These are phyloP conservation scores for Polychaeton citri DNA, from an alignment of 2,329 filamentous ascomycete genomes.

Conservation along the genomic window DNA sequence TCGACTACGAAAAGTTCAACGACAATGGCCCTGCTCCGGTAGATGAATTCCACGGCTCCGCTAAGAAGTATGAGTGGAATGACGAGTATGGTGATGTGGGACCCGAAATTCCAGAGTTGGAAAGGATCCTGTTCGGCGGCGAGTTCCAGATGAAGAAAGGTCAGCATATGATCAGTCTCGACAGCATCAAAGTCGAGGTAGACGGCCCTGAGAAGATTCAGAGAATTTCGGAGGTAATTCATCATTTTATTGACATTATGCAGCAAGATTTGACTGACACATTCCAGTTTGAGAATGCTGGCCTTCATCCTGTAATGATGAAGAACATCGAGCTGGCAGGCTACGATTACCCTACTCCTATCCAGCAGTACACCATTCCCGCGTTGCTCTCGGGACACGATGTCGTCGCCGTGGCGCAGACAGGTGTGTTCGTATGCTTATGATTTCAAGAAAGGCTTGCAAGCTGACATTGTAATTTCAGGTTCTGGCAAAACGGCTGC, in stretches of 20 bases:
- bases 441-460: conserved; percentile 1
- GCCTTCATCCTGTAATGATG: conserved; percentile 71
- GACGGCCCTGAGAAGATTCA: conserved; percentile 34
- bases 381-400: conserved; percentile 66
- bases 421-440: conserved; percentile 46
- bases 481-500: conserved; percentile 95
- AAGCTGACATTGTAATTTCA: conserved; percentile 24
- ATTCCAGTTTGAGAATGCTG: conserved; percentile 56
- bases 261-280: conserved; percentile 8
- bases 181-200: conserved; percentile 34
- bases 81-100: conserved; percentile 80
- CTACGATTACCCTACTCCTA: conserved; percentile 65
- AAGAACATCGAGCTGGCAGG: conserved; percentile 62
- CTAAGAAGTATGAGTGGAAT: conserved; percentile 66
- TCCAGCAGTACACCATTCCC: conserved; percentile 75
- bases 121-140: conserved; percentile 58
- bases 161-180: not conserved
- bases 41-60: conserved; percentile 39
- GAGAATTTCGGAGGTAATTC: conserved; percentile 39
- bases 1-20: conserved; percentile 16
- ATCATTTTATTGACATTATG: conserved; percentile 1
- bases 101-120: conserved; percentile 55
- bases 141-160: conserved; percentile 24
- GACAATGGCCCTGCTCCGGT: not conserved
- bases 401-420: conserved; percentile 81